Conservation (phyloP, 805 yeast genomes). For the Saturnispora besseyi region DNA sequence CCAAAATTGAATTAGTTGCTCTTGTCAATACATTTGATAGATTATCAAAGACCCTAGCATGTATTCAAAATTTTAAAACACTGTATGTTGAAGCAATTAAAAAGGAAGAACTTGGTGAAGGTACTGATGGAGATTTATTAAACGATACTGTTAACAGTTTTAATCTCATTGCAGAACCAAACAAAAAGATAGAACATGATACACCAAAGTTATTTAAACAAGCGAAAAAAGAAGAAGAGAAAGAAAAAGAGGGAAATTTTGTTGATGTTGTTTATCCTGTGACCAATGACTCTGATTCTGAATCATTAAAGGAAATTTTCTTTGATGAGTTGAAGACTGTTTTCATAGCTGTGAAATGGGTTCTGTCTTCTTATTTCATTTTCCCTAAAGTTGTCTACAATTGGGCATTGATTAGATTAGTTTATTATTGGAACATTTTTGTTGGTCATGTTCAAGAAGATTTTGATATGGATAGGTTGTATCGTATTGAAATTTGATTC, state of each 20-base stretch:
- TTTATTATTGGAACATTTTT: slow-evolving; percentile 63
- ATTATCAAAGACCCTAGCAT: slow-evolving; percentile 71
- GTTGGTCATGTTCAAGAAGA: slow-evolving; percentile 46
- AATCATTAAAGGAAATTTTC: slow-evolving; percentile 18
- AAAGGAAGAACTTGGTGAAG: slow-evolving; percentile 21
- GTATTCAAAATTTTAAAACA: slow-evolving; percentile 62
- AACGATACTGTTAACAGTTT: slow-evolving; percentile 2
- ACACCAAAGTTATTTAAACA: slow-evolving; percentile 19
- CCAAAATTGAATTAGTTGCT: slow-evolving; percentile 77
- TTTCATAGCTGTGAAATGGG: slow-evolving; percentile 52
- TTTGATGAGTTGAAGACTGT: slow-evolving; percentile 24
- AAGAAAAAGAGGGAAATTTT: slow-evolving; percentile 12
- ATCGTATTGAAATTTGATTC: slow-evolving; percentile 12
- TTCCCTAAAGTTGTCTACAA: slow-evolving; percentile 59
- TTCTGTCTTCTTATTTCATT: slow-evolving; percentile 53
- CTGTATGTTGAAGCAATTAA: slow-evolving; percentile 34
- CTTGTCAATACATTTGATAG: slow-evolving; percentile 89
- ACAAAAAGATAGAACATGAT: slow-evolving; percentile 2
- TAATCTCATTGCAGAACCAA: not conserved
- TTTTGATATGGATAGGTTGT: slow-evolving; percentile 26
- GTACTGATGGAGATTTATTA: not conserved
- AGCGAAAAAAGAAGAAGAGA: slow-evolving; percentile 18
- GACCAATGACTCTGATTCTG: slow-evolving; percentile 1
- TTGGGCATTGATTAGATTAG: slow-evolving; percentile 38
- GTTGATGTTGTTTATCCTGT: slow-evolving; percentile 21